Evolutionary conservation across 176 grass and related monocot species (phyloP).

Genomic region (Phragmites australis): DNA sequence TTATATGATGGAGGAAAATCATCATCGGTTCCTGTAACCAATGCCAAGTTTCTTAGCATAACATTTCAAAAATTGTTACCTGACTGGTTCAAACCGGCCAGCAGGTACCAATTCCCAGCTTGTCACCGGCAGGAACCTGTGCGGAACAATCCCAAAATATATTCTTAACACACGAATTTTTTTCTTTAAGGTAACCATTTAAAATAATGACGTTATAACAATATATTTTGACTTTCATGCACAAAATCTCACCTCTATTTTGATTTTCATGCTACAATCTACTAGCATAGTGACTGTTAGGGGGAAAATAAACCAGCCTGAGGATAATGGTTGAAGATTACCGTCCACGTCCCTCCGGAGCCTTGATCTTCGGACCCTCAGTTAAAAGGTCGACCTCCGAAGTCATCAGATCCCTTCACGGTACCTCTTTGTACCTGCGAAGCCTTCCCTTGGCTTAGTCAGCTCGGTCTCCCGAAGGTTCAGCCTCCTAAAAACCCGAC

Average conservation of each 20-base stretch:
- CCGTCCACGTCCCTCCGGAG: no score
- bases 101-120: neutral
- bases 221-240: neutral
- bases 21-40: constrained; percentile 67
- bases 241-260: neutral
- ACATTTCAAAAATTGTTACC: neutral
- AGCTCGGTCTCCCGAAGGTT: no score
- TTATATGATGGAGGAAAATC: constrained; percentile 72
- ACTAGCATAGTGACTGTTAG: neutral
- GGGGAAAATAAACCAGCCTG: no score
- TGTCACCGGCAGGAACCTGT: neutral
- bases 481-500: no score
- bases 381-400: no score
- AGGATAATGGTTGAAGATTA: no score
- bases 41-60: constrained; percentile 1
- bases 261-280: neutral
- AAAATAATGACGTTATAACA: neutral
- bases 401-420: no score
- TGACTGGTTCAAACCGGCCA: neutral
- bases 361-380: no score
- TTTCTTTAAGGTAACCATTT: neutral
- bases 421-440: no score
- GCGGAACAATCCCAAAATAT: constrained; percentile 9
- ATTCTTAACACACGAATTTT: neutral
- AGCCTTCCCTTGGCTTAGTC: no score